Evolutionary conservation across 306 rosid species (phyloP), one percentile per base, ranked within the genome.

Genomic region (Medicago ruthenica): DNA sequence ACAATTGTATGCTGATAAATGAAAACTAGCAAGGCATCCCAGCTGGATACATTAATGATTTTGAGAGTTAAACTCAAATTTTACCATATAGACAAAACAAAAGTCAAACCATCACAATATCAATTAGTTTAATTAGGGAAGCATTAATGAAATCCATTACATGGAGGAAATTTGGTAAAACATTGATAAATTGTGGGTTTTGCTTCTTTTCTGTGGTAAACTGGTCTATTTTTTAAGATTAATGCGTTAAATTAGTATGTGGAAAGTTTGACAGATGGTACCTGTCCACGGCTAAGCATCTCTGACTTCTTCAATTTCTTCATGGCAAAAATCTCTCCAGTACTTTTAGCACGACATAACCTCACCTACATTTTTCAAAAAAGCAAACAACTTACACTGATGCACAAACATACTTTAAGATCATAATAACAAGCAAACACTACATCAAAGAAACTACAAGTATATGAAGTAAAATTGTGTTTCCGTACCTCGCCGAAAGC

Each of bases 271-370:
- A 55, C 13, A 55, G 44, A 17, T 2, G 47, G 71, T 84, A 96
- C 99, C 99, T 96, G 99, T 70, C 99, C 99, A n/a, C 99, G 98
- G 79, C 97, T 92, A 85, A 96, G 99, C 99, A 96, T 96, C 66
- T 96, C 99, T 40, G 92, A 96, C 75, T 96, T 96, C 91, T 89
- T 96, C 87, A 96, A 79, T 84, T 96, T 96, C 92, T 96, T 96
- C 99, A 89, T 89, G 54, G 98, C 99, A 66, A 78, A 96, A 85
- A 96, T 89, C 84, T 90, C 98, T 65, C 97, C 92, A 0, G 94
- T 90, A 70, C 68, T 73, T 82, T 88, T 90, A 61, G 91, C 98
- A 42, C 98, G 96, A 71, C 98, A 92, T 81, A 96, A 69, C 80
- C 97, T 81, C 59, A 96, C 99, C 99, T 96, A 82, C 85, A 67